Evolutionary conservation across 768 basidiomycete species (phyloP).

Genomic region (Pleurotus cornucopiae): DNA sequence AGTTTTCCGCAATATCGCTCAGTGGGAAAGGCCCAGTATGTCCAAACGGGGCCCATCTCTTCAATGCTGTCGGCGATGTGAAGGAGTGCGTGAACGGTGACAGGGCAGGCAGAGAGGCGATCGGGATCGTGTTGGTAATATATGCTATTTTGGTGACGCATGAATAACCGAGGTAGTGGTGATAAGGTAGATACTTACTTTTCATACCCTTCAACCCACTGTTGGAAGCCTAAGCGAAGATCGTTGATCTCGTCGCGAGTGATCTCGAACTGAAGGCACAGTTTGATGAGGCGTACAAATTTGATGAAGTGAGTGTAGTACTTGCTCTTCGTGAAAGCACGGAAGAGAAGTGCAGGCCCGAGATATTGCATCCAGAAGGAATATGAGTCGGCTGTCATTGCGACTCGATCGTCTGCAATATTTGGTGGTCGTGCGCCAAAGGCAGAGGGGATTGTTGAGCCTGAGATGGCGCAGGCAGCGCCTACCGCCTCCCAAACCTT

Average conservation of each 20-base stretch:
- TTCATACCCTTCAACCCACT: constrained; percentile 37
- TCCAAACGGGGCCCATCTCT: constrained; percentile 29
- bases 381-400: constrained; percentile 32
- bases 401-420: constrained; percentile 20
- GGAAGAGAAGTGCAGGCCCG: constrained; percentile 31
- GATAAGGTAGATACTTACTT: constrained; percentile 15
- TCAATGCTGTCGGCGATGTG: constrained; percentile 30
- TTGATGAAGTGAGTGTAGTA: constrained; percentile 40
- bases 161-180: too few species aligned
- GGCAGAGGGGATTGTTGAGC: constrained; percentile 31
- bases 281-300: constrained; percentile 31
- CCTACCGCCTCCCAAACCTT: constrained; percentile 37
- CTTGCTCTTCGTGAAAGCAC: constrained; percentile 22
- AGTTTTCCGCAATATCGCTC: constrained; percentile 32
- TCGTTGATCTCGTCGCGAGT: constrained; percentile 17
- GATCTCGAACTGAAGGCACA: constrained; percentile 32
- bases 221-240: constrained; percentile 11
- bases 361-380: constrained; percentile 36
- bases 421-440: constrained; percentile 32
- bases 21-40: constrained; percentile 34
- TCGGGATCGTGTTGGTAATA: constrained; percentile 24
- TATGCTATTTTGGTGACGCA: constrained; percentile 11
- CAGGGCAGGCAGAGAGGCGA: constrained; percentile 22
- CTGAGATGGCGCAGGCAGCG: constrained; percentile 23
- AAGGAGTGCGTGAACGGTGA: constrained; percentile 20